phyloP scores from a whole-genome alignment of 2,329 filamentous ascomycete species.

The Sphaerulina musiva region DNA sequence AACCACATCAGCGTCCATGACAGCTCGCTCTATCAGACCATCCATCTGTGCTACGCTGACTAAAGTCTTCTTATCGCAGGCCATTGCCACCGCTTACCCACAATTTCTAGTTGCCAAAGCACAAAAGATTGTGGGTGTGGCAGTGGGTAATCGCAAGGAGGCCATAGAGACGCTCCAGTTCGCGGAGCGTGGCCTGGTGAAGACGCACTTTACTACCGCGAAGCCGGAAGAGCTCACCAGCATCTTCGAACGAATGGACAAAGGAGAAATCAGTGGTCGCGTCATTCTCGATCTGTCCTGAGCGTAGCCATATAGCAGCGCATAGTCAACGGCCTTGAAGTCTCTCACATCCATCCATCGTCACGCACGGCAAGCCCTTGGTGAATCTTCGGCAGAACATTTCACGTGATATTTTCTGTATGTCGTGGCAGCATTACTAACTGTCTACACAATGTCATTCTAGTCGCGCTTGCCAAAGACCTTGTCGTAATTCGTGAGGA shows the following conservation, averaged over 20 bases:
- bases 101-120: constrained; percentile 39
- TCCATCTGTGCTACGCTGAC: neutral
- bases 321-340: neutral
- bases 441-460: neutral
- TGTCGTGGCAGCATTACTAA: too few relatives aligned
- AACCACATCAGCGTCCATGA: too few relatives aligned
- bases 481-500: constrained; percentile 61
- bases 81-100: constrained; percentile 39
- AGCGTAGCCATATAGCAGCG: neutral
- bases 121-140: constrained; percentile 40
- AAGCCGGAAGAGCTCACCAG: constrained; percentile 45
- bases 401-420: too few relatives aligned
- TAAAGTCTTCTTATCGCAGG: constrained; percentile 4
- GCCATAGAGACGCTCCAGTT: constrained; percentile 46
- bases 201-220: constrained; percentile 43
- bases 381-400: neutral
- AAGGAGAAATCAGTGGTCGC: constrained; percentile 40
- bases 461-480: constrained; percentile 51
- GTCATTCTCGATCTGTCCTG: constrained; percentile 42
- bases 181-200: constrained; percentile 40
- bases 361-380: neutral
- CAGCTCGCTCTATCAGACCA: too few relatives aligned
- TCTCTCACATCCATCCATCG: neutral
- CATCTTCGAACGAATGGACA: constrained; percentile 44
- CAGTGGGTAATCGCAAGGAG: constrained; percentile 43